Conservation (phyloP, 23 red algal species). For the Gracilariopsis chorda region DNA sequence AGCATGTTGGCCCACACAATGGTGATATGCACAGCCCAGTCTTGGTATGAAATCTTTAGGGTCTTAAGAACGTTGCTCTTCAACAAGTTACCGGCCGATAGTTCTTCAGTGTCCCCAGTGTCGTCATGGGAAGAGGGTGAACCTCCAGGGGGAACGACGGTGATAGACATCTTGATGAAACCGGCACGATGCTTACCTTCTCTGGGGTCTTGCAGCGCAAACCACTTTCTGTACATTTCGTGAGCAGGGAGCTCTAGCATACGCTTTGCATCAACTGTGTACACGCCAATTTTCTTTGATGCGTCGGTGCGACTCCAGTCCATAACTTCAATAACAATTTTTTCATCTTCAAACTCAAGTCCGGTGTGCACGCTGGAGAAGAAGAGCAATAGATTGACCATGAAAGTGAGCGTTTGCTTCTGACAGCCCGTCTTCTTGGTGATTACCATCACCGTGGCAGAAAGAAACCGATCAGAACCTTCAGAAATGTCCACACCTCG, state of each 20-base stretch:
- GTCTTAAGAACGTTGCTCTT: conserved; percentile 55
- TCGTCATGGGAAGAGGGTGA: conserved; percentile 25
- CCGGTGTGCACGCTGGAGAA: conserved; percentile 10
- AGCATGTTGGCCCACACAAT: conserved; percentile 83
- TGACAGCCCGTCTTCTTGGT: conserved; percentile 11
- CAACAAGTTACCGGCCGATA: conserved; percentile 30
- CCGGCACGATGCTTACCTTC: neutral
- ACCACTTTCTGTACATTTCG: conserved; percentile 26
- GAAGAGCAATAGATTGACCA: conserved; percentile 33
- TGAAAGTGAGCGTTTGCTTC: neutral
- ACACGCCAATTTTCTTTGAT: neutral
- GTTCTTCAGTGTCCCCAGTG: conserved; percentile 53
- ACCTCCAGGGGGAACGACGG: conserved; percentile 38
- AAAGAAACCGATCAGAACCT: conserved; percentile 6
- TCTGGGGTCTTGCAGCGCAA: neutral
- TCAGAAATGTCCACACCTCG: neutral
- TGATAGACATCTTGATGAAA: conserved; percentile 43
- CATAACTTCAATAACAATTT: conserved; percentile 14
- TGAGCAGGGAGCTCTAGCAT: neutral
- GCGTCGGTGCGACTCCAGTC: conserved; percentile 9
- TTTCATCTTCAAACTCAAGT: neutral
- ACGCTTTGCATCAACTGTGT: neutral
- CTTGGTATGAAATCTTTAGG: conserved; percentile 38
- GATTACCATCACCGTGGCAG: neutral
- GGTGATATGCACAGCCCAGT: conserved; percentile 62